phyloP scores from a whole-genome alignment of 2,329 filamentous ascomycete genomes.

The Cyanodermella asteris region DNA sequence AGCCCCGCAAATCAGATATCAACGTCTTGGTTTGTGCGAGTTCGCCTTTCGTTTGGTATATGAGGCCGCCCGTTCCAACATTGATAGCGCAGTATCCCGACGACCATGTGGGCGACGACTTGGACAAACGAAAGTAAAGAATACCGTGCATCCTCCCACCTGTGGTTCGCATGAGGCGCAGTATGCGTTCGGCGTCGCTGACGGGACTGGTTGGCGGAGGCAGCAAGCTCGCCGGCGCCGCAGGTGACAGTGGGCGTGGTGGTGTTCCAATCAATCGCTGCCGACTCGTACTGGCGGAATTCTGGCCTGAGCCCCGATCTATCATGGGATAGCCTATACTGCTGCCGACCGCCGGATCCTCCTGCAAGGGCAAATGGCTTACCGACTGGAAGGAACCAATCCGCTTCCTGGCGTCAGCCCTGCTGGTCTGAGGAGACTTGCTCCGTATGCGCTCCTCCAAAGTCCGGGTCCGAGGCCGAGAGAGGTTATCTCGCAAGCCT shows the following conservation, averaged over 20 bases:
- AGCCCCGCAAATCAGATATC: conserved; percentile 27
- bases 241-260: conserved; percentile 9
- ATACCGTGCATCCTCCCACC: conserved; percentile 30
- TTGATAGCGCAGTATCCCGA: conserved; percentile 30
- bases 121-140: conserved; percentile 24
- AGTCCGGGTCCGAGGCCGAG: conserved; percentile 7
- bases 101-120: conserved; percentile 21
- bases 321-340: conserved; percentile 9
- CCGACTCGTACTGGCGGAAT: conserved; percentile 16
- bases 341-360: conserved; percentile 1
- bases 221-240: conserved; percentile 8
- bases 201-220: conserved; percentile 20
- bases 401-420: conserved; percentile 5
- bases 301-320: conserved; percentile 27
- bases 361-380: too few relatives aligned
- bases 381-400: conserved; percentile 7
- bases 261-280: conserved; percentile 15
- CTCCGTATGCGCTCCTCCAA: conserved; percentile 6
- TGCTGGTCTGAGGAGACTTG: conserved; percentile 3
- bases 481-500: conserved; percentile 3
- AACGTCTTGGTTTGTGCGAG: conserved; percentile 24
- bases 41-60: conserved; percentile 28
- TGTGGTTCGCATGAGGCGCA: conserved; percentile 29
- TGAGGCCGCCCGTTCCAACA: conserved; percentile 26
- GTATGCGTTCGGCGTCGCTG: conserved; percentile 24